Evolutionary conservation across 75 land plant genomes (phyloP).

Genomic region (Selaginella tamariscina): DNA sequence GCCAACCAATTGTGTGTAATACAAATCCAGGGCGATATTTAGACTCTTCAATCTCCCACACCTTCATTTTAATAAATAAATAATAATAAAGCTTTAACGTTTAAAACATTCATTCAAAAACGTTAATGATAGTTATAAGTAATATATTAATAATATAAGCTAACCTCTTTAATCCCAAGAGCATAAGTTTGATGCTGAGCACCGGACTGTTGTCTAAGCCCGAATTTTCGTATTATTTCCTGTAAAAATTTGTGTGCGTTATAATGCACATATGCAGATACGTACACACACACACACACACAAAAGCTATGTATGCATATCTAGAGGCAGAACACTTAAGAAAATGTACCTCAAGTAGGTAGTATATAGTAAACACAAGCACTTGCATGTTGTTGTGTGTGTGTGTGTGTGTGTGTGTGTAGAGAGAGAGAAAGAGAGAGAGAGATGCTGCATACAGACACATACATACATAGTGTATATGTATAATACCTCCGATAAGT

Average conservation of each 20-base stretch:
- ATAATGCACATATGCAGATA: not conserved
- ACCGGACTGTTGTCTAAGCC: slow-evolving; percentile 54
- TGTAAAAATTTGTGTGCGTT: slow-evolving; percentile 18
- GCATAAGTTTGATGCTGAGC: slow-evolving; percentile 96
- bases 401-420: not conserved
- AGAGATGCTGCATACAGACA: no score
- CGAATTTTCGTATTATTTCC: slow-evolving; percentile 55
- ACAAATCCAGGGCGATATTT: slow-evolving; percentile 81
- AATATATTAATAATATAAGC: slow-evolving; percentile 1
- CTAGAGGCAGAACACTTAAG: no score
- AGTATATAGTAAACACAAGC: no score
- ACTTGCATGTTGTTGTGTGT: no score
- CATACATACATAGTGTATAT: no score
- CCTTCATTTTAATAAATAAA: slow-evolving; percentile 28
- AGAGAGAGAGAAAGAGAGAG: no score
- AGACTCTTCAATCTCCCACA: slow-evolving; percentile 79
- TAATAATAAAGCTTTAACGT: not conserved
- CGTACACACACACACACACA: not conserved
- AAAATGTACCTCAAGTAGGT: no score
- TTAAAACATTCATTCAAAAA: not conserved
- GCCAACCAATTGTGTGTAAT: slow-evolving; percentile 91
- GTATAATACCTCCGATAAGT: slow-evolving; percentile 61
- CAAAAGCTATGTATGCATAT: no score
- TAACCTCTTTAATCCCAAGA: slow-evolving; percentile 89
- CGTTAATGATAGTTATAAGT: not conserved